Percentiles rank a stretch among this genome's conserved stretches.
Conservation (phyloP, 2,329 filamentous ascomycete genomes). For the Fusarium sp. region DNA sequence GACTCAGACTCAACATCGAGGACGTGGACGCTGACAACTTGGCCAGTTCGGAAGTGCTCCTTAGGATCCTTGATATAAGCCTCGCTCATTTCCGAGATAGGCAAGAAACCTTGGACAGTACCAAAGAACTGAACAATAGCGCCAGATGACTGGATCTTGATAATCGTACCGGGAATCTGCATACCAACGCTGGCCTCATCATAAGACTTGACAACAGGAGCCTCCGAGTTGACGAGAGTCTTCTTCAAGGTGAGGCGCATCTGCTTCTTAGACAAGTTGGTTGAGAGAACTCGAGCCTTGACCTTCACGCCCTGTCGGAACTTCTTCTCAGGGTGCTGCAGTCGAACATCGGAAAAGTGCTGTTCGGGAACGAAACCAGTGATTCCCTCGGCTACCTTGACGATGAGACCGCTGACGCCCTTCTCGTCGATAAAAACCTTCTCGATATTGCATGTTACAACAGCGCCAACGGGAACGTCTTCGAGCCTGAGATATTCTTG, state of each 20-base stretch:
- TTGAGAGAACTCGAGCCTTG: conserved; percentile 86
- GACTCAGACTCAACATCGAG: conserved; percentile 79
- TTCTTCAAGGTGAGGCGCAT: conserved; percentile 94
- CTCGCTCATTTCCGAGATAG: conserved; percentile 97
- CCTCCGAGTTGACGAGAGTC: conserved; percentile 89
- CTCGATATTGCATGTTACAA: conserved; percentile 86
- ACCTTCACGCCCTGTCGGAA: conserved; percentile 88
- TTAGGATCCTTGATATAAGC: conserved; percentile 90
- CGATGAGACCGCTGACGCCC: conserved; percentile 83
- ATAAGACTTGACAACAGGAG: conserved; percentile 81
- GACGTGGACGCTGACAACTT: conserved; percentile 92
- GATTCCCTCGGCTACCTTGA: conserved; percentile 87
- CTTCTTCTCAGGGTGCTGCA: conserved; percentile 96
- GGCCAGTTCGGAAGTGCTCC: conserved; percentile 89
- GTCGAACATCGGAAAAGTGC: conserved; percentile 86
- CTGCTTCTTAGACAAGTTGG: conserved; percentile 78
- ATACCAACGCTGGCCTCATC: conserved; percentile 78
- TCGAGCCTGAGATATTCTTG: conserved; percentile 93
- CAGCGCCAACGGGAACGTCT: conserved; percentile 83
- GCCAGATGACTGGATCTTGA: conserved; percentile 81
- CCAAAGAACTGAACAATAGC: conserved; percentile 96
- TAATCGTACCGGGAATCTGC: conserved; percentile 86
- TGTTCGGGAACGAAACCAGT: conserved; percentile 88
- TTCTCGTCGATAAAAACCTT: conserved; percentile 82
- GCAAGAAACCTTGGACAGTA: conserved; percentile 83